Conservation (phyloP, 2,329 filamentous ascomycete genomes). For the Venturiaceae sp. region DNA sequence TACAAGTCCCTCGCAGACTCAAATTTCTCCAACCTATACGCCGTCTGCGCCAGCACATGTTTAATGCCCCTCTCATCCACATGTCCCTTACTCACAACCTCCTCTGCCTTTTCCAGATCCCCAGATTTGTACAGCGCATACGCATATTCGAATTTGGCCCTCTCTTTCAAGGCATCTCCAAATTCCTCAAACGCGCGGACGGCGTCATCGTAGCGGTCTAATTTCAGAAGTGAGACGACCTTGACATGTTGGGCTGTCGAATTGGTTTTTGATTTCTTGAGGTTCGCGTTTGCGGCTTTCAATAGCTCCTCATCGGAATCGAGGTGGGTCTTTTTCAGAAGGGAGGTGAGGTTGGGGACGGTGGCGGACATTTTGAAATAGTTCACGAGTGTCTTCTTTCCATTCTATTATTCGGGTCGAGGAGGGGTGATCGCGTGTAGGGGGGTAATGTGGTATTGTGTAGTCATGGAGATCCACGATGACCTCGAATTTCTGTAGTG, state of each 20-base stretch:
- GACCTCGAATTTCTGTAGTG: no score
- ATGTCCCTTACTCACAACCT: conserved; percentile 32
- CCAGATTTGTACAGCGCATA: conserved; percentile 81
- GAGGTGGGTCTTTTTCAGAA: conserved; percentile 48
- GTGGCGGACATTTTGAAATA: neutral
- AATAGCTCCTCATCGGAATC: conserved; percentile 69
- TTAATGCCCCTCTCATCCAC: conserved; percentile 35
- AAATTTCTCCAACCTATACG: conserved; percentile 69
- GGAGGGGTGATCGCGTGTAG: no score
- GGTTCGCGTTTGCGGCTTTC: conserved; percentile 46
- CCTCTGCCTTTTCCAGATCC: conserved; percentile 53
- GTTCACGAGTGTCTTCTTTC: neutral
- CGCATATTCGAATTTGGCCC: conserved; percentile 58
- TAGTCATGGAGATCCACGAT: no score
- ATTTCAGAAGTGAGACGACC: conserved; percentile 65
- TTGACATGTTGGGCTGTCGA: conserved; percentile 57
- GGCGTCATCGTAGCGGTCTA: conserved; percentile 74
- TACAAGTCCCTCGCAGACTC: conserved; percentile 56
- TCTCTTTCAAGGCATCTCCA: conserved; percentile 49
- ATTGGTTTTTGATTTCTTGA: conserved; percentile 51
- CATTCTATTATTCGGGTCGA: neutral
- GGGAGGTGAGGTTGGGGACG: conserved; percentile 33
- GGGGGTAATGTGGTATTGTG: no score
- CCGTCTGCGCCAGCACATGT: conserved; percentile 54
- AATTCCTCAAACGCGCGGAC: conserved; percentile 57